Evolutionary conservation across 2,329 filamentous ascomycete species (phyloP), one percentile per base, ranked within the genome.

Genomic region (Colletotrichum orchidophilum): DNA sequence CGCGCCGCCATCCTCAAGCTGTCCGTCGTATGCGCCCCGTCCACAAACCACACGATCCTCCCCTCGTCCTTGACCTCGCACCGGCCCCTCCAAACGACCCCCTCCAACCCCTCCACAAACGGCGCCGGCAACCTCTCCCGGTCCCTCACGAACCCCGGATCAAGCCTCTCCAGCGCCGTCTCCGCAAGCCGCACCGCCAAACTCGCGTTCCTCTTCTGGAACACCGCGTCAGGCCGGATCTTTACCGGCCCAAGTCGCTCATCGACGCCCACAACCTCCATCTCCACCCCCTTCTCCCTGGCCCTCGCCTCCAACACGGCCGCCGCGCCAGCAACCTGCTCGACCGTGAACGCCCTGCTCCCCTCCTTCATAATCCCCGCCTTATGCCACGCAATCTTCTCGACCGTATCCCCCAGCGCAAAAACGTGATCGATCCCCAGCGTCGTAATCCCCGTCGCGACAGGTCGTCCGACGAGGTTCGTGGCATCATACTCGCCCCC

Each of bases 401-500:
- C 91, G 61, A 96, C 88, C 0, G 94, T 95, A 46, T 88, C 86
- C 12, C 95, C 95, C 42, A 98, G 85, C 87, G 97, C 91, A 5
- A 88, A 90, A 1, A 92, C 91, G 80, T 98, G 95, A 76, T 98
- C 95, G 71, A 97, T 92, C 3, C 94, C 95, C 53, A 98, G 81
- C 76, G 92, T 94, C 24, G 94, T 92, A 46, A 98, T 91, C 0
- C 92, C 93, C 1, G 91, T 88, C 1, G 91, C 92, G 0, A 82
- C 66, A 0, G 86, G 85, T 26, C 58, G 4, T 2, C 27, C 64
- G 6, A 99, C 81, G 26, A 98, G 88, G 77, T 98, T 98, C 11
- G 96, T 99, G 31, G 93, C 93, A 78, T 98, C 96, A 77, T 95
- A 95, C 82, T 97, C 94, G 59, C 95, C 96, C 18, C 96, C 96